Evolutionary conservation across 345 rosid genomes (phyloP), one percentile per base, ranked within the genome.

Genomic region (Acer saccharum): DNA sequence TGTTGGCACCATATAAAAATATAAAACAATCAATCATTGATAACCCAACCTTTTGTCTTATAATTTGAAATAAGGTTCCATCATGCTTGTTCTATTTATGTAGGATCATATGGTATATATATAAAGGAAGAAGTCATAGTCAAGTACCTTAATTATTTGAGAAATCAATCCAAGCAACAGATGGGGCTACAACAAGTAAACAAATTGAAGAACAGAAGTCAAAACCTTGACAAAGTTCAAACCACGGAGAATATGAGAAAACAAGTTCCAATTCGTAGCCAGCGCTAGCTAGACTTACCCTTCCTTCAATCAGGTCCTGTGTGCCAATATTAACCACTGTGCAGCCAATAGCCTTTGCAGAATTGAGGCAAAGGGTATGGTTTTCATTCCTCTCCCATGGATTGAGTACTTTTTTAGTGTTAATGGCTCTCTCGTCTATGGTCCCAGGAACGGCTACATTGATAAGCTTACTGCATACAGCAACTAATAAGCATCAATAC

Each of bases 361-460:
- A 96, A 84, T 96, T 96, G 67, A 96, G 99, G 79, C 95, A 90
- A 54, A 96, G 98, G 44, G 98, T 96, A 80, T 94, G 98, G 73
- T 96, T 96, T 82, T 96, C 99, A 84, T 96, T 96, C 84, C 98
- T 91, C 83, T 96, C 99, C 99, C 99, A 96, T 4, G 98, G 98
- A 72, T 96, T 94, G 44, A 94, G 92, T 52, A 71, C 85, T 68
- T 75, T 71, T 85, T 96, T 96, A 52, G 93, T 92, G 90, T 96
- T 96, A 73, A 96, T 90, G 77, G 99, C 99, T 75, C 99, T 85
- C 82, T 96, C 99, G n/a, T 96, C 99, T 43, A 96, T 96, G 73
- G 98, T 96, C 75, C 94, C 95, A 83, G 98, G 98, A 83, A 94
- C 98, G 10, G 99, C 99, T 77, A 96, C 84, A 85, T 96, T 96